Base-by-base conservation (phyloP, 139 green algal species). In the Pseudopediastrum boryanum region DNA sequence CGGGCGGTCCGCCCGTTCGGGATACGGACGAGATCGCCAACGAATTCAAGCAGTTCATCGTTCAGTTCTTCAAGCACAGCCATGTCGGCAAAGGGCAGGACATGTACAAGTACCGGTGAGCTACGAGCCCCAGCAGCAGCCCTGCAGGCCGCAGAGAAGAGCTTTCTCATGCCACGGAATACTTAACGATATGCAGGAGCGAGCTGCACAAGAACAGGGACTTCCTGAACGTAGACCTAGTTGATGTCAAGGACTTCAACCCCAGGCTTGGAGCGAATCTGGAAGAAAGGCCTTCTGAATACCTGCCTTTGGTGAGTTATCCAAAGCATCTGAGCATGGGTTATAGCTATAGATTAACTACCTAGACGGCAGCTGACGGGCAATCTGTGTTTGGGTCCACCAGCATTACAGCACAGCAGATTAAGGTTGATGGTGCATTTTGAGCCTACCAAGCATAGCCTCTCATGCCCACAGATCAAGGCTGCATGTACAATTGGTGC, bases 301-400 rank as follows among this genome's bases (percentile, higher is more conserved):
- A 91, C 76, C 85, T 98, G 51, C 93, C 93, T 0, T 62, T 96
- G 83, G 90, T 97, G 61, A 75, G 83, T 58, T 33, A 59, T 9
- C 27, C 43, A 29, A 63, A 62, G 54, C 12, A 59, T 21, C 29
- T 62, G 65, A 64, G 19, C 54, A 50, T n/a, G 6, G 23, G 0
- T 39, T 38, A 50, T 35, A 25, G 46, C 2, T 43, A 6, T 13
- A 4, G 25, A 4, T 8, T 75, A 43, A 39, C 36, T 58, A 35
- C 0, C 36, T 31, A 43, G 44, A 48, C 10, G 44, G 19, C 62
- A 68, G 21, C 39, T 42, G 52, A 25, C 10, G 19, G 16, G 19
- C 19, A 65, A 1, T 29, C 25, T n/a, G 54, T n/a, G 54, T 19
- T 23, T 29, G 21, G 9, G 54, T 10, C 54, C 12, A 19, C 12